Percentiles rank a stretch among this genome's conserved stretches.
These are phyloP conservation scores for Asterochloris erici DNA, from an alignment of 139 green algal genomes.

Conservation along the genomic window DNA sequence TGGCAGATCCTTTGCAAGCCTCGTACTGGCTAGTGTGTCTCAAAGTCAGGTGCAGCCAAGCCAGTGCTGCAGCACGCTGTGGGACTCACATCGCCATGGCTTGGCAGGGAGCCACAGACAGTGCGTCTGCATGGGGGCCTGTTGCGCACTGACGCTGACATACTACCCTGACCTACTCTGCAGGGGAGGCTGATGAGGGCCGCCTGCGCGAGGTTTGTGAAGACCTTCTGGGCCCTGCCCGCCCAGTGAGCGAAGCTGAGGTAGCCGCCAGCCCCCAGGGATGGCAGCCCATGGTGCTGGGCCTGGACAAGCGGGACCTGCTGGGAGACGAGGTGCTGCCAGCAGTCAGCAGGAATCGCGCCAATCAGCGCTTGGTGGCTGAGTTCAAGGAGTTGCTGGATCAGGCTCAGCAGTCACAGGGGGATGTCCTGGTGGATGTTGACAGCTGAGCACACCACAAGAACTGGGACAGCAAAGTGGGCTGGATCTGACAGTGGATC, in stretches of 20 bases:
- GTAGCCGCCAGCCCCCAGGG: background rate
- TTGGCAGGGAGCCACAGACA: no score
- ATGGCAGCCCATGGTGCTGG: constrained; percentile 53
- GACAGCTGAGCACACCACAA: no score
- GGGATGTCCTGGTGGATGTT: no score
- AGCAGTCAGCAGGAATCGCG: constrained; percentile 32
- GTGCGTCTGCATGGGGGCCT: background rate
- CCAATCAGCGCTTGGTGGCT: constrained; percentile 22
- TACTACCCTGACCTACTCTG: background rate
- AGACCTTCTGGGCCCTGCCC: constrained; percentile 48
- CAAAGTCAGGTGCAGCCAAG: no score
- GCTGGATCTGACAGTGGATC: no score
- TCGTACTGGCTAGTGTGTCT: no score
- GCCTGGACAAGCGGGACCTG: constrained; percentile 55
- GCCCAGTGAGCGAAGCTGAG: background rate
- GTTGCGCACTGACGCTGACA: background rate
- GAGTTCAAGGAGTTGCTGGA: constrained; percentile 17
- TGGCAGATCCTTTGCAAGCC: no score
- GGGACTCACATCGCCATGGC: no score
- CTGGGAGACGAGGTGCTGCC: constrained; percentile 49
- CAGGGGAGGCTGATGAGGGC: constrained; percentile 29
- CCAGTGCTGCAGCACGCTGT: no score
- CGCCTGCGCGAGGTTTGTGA: constrained; percentile 54
- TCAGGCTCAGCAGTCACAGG: background rate
- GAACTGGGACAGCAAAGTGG: no score